A percentile compares a stretch with the other conserved stretches of the same genome.
Conservation (phyloP, 345 rosid genomes). For the Brassica cretica region DNA sequence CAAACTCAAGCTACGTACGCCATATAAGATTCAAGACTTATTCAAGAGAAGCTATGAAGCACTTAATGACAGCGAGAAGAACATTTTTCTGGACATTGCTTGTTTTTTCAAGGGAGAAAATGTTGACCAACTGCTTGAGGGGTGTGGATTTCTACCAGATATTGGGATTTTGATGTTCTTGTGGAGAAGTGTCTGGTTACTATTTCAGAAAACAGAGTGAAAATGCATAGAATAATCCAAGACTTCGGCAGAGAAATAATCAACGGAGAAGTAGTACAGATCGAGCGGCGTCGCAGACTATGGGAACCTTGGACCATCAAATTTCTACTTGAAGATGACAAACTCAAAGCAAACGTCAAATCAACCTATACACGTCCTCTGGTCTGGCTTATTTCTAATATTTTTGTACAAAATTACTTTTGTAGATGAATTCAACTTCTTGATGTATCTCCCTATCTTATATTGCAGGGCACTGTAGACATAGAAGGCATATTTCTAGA, state of each 20-base stretch:
- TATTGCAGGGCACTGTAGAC: conserved; percentile 26
- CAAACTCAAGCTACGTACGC: not conserved
- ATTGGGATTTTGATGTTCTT: conserved; percentile 37
- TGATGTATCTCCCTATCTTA: not conserved
- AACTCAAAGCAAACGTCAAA: not conserved
- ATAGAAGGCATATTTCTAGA: conserved; percentile 29
- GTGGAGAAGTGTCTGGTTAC: conserved; percentile 29
- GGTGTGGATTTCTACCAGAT: conserved; percentile 27
- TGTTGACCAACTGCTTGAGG: conserved; percentile 20
- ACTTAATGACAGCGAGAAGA: conserved; percentile 7
- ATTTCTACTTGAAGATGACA: conserved; percentile 22
- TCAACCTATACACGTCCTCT: not conserved
- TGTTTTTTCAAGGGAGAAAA: conserved; percentile 23
- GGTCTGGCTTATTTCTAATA: not conserved
- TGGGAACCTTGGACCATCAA: conserved; percentile 15
- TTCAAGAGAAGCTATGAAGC: conserved; percentile 18
- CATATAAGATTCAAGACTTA: not conserved
- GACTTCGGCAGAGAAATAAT: conserved; percentile 35
- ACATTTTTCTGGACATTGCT: conserved; percentile 29
- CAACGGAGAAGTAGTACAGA: not conserved
- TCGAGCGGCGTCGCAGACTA: conserved; percentile 11
- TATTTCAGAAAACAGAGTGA: conserved; percentile 7
- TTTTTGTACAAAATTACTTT: too few species aligned
- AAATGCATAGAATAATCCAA: conserved; percentile 31
- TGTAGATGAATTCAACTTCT: not conserved